Conservation (phyloP, 2,329 filamentous ascomycete genomes). For the Bipolaris sorokiniana region DNA sequence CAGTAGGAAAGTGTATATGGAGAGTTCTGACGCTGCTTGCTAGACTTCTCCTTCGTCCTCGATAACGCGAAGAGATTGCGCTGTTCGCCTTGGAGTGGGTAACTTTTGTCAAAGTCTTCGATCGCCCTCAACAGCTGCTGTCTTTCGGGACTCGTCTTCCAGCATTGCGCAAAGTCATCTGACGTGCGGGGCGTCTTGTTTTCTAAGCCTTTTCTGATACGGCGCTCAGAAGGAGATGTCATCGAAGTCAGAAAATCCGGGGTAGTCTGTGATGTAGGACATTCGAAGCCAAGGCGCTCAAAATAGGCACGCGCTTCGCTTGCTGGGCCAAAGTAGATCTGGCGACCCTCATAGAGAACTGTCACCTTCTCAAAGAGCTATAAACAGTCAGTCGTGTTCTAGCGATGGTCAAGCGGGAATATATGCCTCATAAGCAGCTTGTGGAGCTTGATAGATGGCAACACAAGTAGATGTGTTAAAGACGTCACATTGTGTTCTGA, state of each 20-base stretch:
- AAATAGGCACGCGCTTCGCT: constrained; percentile 71
- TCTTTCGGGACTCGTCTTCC: constrained; percentile 49
- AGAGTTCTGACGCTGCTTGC: constrained; percentile 60
- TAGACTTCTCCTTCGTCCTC: constrained; percentile 54
- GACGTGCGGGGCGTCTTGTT: constrained; percentile 49
- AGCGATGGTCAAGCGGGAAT: neutral
- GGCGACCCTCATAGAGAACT: constrained; percentile 63
- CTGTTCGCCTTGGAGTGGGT: constrained; percentile 49
- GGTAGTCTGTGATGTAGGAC: constrained; percentile 61
- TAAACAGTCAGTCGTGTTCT: neutral
- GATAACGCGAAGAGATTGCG: constrained; percentile 40
- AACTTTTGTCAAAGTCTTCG: constrained; percentile 55
- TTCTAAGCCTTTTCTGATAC: constrained; percentile 47
- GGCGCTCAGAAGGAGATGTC: constrained; percentile 53
- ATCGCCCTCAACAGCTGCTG: constrained; percentile 50
- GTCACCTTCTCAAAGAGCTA: constrained; percentile 27
- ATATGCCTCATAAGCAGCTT: constrained; percentile 65
- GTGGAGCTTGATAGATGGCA: constrained; percentile 56
- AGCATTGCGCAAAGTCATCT: constrained; percentile 58
- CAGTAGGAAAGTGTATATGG: constrained; percentile 58
- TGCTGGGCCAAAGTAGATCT: constrained; percentile 71
- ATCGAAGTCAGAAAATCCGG: constrained; percentile 77
- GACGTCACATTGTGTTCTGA: constrained; percentile 65
- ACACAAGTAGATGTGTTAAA: constrained; percentile 47
- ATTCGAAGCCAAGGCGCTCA: constrained; percentile 67